A percentile compares a stretch with the other conserved stretches of the same genome.
phyloP scores from a whole-genome alignment of 208 protist species.

The Wallacemonas sp. region DNA sequence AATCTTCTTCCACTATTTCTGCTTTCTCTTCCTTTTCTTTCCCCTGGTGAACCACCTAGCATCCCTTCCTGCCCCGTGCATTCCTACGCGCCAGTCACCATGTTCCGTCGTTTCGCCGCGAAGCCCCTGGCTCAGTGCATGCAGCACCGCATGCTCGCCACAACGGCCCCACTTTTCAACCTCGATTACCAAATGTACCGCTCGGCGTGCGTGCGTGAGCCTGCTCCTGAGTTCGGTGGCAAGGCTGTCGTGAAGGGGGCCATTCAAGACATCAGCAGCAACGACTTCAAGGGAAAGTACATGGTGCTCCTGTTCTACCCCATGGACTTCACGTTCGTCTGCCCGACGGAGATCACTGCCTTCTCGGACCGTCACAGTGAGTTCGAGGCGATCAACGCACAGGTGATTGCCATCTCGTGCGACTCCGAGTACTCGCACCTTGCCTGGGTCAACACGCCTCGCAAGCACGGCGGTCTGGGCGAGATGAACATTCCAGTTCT shows the following conservation, averaged over 20 bases:
- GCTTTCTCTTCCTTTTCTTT: background rate
- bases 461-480: slow-evolving; percentile 96
- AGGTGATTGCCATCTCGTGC: slow-evolving; percentile 93
- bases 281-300: slow-evolving; percentile 94
- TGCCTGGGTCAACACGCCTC: slow-evolving; percentile 95
- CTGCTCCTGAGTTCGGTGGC: slow-evolving; percentile 89
- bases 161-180: slow-evolving; percentile 63
- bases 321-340: slow-evolving; percentile 98
- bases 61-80: background rate
- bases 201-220: slow-evolving; percentile 81
- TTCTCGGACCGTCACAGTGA: slow-evolving; percentile 92
- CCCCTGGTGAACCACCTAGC: background rate
- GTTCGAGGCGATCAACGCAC: slow-evolving; percentile 90
- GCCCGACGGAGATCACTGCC: slow-evolving; percentile 97
- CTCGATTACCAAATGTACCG: slow-evolving; percentile 83
- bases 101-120: slow-evolving; percentile 64
- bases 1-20: background rate
- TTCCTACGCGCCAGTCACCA: slow-evolving; percentile 17
- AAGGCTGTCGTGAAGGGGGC: slow-evolving; percentile 95
- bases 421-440: slow-evolving; percentile 95
- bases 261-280: slow-evolving; percentile 91
- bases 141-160: slow-evolving; percentile 44
- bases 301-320: slow-evolving; percentile 97
- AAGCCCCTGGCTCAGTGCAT: slow-evolving; percentile 18
- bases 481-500: slow-evolving; percentile 96